phyloP scores from a whole-genome alignment of 352 stramenopile genomes.

The Globisporangium okanoganense region DNA sequence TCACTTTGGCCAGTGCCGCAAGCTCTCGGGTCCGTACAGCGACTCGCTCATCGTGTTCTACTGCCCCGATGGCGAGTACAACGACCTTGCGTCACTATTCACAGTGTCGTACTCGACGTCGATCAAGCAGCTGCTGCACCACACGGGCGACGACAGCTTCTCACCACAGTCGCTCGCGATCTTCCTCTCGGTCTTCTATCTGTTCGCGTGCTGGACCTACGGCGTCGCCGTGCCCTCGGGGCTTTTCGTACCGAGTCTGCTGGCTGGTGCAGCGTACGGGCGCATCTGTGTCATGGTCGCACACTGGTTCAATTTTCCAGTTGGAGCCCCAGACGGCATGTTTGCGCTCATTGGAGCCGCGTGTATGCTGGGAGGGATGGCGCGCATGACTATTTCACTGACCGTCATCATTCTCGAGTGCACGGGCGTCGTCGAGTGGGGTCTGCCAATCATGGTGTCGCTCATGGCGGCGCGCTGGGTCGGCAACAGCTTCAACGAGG shows the following conservation, averaged over 20 bases:
- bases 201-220: constrained; percentile 93
- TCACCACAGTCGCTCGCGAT: constrained; percentile 70
- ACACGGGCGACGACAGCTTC: constrained; percentile 89
- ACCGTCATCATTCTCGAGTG: constrained; percentile 98
- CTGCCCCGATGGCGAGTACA: constrained; percentile 95
- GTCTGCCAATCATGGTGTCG: constrained; percentile 92
- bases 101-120: constrained; percentile 94
- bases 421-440: constrained; percentile 97
- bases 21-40: constrained; percentile 51
- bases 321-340: constrained; percentile 65
- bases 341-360: constrained; percentile 96
- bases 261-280: constrained; percentile 95
- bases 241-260: constrained; percentile 95
- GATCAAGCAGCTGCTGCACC: constrained; percentile 96
- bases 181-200: constrained; percentile 67
- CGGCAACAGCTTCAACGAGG: constrained; percentile 98
- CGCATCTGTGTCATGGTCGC: constrained; percentile 67
- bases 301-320: constrained; percentile 62
- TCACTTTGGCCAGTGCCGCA: constrained; percentile 64
- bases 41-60: constrained; percentile 91
- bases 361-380: constrained; percentile 95
- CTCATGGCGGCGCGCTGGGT: constrained; percentile 95
- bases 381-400: constrained; percentile 98
- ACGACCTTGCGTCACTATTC: constrained; percentile 97
- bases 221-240: constrained; percentile 95